A percentile compares a stretch with the other conserved stretches of the same genome.
Conservation (phyloP, 176 grass and related monocot genomes). For the Elymus sibiricus region DNA sequence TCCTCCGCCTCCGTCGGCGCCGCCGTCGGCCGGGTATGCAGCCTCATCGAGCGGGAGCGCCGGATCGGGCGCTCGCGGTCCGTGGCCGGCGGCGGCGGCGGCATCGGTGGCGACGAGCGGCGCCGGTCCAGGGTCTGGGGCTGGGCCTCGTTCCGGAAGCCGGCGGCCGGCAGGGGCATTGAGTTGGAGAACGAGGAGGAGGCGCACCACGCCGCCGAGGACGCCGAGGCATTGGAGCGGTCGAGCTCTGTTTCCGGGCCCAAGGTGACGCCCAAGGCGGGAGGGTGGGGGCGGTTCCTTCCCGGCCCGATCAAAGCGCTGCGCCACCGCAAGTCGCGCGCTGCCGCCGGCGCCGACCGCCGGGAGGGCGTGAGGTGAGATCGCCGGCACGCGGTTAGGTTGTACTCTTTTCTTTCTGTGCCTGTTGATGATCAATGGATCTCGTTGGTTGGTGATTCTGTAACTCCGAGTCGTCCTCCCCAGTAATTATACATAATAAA, state of each 20-base stretch:
- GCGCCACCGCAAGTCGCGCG: constrained; percentile 38
- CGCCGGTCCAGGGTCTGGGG: constrained; percentile 32
- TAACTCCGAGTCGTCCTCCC: neutral
- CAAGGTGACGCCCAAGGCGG: constrained; percentile 7
- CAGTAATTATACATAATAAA: neutral
- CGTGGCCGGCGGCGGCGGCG: constrained; percentile 12
- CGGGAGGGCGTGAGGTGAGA: neutral
- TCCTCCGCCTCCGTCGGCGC: constrained; percentile 26
- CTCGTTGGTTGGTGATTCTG: neutral
- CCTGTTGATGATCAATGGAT: neutral
- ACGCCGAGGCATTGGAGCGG: constrained; percentile 39
- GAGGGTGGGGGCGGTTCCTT: constrained; percentile 47
- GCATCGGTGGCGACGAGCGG: neutral
- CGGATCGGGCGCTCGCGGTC: constrained; percentile 57
- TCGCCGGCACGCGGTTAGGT: neutral
- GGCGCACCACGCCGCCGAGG: neutral
- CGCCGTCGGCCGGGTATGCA: constrained; percentile 1
- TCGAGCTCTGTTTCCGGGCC: constrained; percentile 41
- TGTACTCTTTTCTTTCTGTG: neutral
- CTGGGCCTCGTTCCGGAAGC: constrained; percentile 43
- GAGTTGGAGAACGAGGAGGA: constrained; percentile 13
- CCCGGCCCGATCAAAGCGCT: constrained; percentile 64
- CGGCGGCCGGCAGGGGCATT: constrained; percentile 4
- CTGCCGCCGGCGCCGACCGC: neutral
- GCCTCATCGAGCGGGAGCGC: constrained; percentile 34